Evolutionary conservation across 495 filamentous ascomycete genomes (phyloP).

Genomic region (Tuber magnatum): DNA sequence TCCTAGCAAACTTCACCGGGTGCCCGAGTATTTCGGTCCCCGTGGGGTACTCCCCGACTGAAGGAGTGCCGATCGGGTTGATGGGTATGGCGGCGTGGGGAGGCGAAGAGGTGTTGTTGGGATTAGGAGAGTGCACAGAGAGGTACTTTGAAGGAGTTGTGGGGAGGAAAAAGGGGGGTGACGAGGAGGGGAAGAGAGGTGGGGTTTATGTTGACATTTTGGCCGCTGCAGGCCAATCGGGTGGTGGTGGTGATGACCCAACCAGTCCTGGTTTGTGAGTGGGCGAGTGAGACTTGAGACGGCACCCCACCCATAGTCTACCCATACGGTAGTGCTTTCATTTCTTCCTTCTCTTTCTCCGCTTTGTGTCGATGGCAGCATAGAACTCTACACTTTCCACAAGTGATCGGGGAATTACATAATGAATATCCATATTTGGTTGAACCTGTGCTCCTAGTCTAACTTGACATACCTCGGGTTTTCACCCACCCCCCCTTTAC

Average conservation of each 20-base stretch:
- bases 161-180: slow-evolving; percentile 21
- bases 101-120: slow-evolving; percentile 67
- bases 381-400: background rate
- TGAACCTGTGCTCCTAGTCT: background rate
- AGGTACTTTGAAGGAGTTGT: slow-evolving; percentile 45
- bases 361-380: background rate
- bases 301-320: background rate
- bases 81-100: slow-evolving; percentile 93
- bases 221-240: background rate
- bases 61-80: slow-evolving; percentile 64
- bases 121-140: slow-evolving; percentile 66
- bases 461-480: background rate
- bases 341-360: background rate
- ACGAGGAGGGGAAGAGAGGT: slow-evolving; percentile 15
- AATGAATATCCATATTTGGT: background rate
- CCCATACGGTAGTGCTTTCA: background rate
- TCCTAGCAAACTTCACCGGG: slow-evolving; percentile 76
- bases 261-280: background rate
- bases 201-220: slow-evolving; percentile 7
- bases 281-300: background rate
- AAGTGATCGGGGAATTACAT: background rate
- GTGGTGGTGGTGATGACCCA: background rate
- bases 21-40: slow-evolving; percentile 73
- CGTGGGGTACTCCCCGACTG: slow-evolving; percentile 57
- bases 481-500: background rate